phyloP scores from a whole-genome alignment of 1,284 basidiomycete genomes.

The Sphaerobolus stellatus region DNA sequence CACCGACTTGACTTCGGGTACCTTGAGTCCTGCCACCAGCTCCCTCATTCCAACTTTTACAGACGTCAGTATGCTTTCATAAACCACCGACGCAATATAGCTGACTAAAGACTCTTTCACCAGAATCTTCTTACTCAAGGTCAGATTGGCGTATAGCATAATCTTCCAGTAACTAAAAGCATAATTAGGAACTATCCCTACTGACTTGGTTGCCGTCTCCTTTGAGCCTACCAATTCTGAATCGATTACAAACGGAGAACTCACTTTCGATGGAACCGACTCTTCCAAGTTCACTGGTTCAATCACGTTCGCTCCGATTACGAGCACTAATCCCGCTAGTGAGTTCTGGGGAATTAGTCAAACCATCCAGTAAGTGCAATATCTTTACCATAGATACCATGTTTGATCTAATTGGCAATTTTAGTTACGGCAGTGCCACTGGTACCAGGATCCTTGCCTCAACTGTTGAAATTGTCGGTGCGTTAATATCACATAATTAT shows the following conservation, averaged over 20 bases:
- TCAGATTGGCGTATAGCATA: background rate
- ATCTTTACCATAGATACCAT: too few relatives aligned
- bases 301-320: conserved; percentile 32
- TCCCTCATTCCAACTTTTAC: conserved; percentile 34
- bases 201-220: conserved; percentile 32
- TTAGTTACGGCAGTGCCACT: conserved; percentile 27
- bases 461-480: conserved; percentile 47
- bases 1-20: conserved; percentile 35
- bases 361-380: conserved; percentile 3
- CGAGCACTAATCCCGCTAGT: conserved; percentile 27
- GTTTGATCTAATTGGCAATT: conserved; percentile 18
- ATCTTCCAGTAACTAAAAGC: background rate
- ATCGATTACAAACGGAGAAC: conserved; percentile 15
- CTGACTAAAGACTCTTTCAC: background rate
- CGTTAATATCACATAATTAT: background rate
- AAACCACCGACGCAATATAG: background rate
- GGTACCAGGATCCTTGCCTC: conserved; percentile 36
- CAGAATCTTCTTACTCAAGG: conserved; percentile 30
- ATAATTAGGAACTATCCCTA: conserved; percentile 28
- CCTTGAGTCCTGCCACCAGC: conserved; percentile 22
- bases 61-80: conserved; percentile 18
- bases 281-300: conserved; percentile 26
- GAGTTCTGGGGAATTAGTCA: conserved; percentile 15
- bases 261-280: conserved; percentile 24
- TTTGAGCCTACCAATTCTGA: conserved; percentile 33